Percentiles rank a stretch among this genome's conserved stretches.
phyloP scores from a whole-genome alignment of 495 filamentous ascomycete genomes.

The Penicillium macrosclerotiorum region DNA sequence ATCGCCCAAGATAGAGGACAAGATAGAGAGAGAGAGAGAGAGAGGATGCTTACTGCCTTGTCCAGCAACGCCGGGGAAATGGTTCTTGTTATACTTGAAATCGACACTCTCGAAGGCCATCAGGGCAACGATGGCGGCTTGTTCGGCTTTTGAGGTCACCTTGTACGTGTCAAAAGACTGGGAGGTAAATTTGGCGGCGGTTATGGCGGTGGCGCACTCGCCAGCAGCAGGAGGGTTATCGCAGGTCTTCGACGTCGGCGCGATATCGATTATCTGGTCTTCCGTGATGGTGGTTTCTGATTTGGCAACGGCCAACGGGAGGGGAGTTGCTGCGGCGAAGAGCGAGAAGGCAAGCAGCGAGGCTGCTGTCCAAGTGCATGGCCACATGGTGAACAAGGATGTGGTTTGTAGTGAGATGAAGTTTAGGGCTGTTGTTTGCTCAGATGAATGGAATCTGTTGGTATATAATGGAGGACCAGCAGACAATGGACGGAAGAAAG shows the following conservation, averaged over 20 bases:
- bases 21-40: too few relatives aligned
- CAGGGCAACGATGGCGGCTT: constrained; percentile 60
- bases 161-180: constrained; percentile 55
- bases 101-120: constrained; percentile 69
- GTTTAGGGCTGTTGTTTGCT: too few relatives aligned
- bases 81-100: constrained; percentile 67
- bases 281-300: constrained; percentile 30
- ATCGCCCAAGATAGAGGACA: too few relatives aligned
- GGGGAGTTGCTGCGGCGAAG: constrained; percentile 13
- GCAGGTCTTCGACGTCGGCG: constrained; percentile 51
- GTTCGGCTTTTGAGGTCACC: constrained; percentile 52
- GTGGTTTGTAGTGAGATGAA: too few relatives aligned
- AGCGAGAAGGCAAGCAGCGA: too few relatives aligned
- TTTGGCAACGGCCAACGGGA: constrained; percentile 6
- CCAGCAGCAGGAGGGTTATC: constrained; percentile 32
- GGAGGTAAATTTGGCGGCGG: constrained; percentile 58
- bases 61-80: constrained; percentile 58
- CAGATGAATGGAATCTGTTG: too few relatives aligned
- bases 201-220: constrained; percentile 66
- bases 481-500: neutral
- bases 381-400: too few relatives aligned
- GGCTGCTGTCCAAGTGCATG: too few relatives aligned
- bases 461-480: too few relatives aligned
- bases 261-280: constrained; percentile 51
- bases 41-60: constrained; percentile 69